Percentiles rank a stretch among this genome's conserved stretches.
These are phyloP conservation scores for Stachybotrys chlorohalonatus DNA, from an alignment of 2,329 filamentous ascomycete species.

Conservation along the genomic window DNA sequence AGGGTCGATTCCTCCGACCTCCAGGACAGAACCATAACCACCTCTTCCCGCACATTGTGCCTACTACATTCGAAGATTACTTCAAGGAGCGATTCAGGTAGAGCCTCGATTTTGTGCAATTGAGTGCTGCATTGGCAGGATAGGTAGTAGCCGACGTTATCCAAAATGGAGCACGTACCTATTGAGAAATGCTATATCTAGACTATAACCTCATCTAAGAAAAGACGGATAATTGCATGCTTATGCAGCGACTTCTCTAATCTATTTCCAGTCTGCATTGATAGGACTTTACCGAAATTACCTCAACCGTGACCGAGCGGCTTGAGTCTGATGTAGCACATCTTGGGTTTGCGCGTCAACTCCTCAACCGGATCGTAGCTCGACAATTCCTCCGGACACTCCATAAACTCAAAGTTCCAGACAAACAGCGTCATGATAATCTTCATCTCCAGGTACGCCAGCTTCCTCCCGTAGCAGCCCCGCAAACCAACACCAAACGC, in stretches of 20 bases:
- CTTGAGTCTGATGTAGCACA: slow-evolving; percentile 6
- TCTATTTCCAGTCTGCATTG: neutral
- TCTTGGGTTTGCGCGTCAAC: slow-evolving; percentile 9
- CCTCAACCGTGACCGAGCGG: neutral
- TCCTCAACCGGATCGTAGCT: slow-evolving; percentile 7
- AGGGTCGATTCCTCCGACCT: neutral
- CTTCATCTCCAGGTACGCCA: slow-evolving; percentile 18
- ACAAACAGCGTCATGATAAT: slow-evolving; percentile 16
- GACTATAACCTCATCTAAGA: too few species aligned
- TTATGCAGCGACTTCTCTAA: too few species aligned
- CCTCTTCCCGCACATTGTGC: neutral
- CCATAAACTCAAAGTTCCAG: slow-evolving; percentile 16
- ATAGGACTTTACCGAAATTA: too few species aligned
- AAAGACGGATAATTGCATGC: too few species aligned
- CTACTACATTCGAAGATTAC: neutral
- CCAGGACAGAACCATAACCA: neutral
- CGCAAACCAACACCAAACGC: slow-evolving; percentile 24
- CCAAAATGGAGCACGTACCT: too few species aligned
- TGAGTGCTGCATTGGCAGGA: too few species aligned
- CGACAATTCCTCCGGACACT: slow-evolving; percentile 10
- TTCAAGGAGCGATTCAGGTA: neutral
- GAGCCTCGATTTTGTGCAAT: too few species aligned
- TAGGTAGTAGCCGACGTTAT: too few species aligned
- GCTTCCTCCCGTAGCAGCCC: slow-evolving; percentile 24
- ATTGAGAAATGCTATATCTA: too few species aligned